phyloP scores from a whole-genome alignment of 768 basidiomycete species.

The Pleurotus eryngii region DNA sequence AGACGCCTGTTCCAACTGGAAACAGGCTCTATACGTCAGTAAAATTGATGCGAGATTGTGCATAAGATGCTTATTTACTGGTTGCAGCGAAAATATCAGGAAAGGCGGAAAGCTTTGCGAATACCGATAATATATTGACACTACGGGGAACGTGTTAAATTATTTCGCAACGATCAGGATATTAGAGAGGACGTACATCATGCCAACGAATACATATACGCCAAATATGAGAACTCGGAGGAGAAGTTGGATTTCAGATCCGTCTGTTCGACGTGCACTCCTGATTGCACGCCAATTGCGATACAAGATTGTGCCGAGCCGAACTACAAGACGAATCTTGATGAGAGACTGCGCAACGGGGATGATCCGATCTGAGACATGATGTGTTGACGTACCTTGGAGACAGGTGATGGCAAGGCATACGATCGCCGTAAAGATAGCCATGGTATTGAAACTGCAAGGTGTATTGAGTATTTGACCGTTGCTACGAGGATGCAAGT shows the following conservation, averaged over 20 bases:
- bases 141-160: conserved; percentile 11
- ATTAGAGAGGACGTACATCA: conserved; percentile 20
- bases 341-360: background rate
- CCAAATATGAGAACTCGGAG: conserved; percentile 32
- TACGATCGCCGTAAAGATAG: conserved; percentile 22
- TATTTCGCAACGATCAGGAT: background rate
- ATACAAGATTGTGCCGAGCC: conserved; percentile 25
- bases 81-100: conserved; percentile 33
- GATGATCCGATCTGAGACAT: background rate
- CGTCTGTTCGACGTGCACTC: conserved; percentile 22
- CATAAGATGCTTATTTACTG: conserved; percentile 16
- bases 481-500: background rate
- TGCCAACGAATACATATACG: conserved; percentile 28
- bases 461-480: background rate
- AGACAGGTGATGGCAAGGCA: conserved; percentile 25
- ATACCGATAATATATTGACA: conserved; percentile 25
- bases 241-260: conserved; percentile 23
- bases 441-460: conserved; percentile 18
- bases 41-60: background rate
- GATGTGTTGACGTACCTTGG: conserved; percentile 20
- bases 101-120: conserved; percentile 15
- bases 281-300: conserved; percentile 28
- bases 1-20: conserved; percentile 31
- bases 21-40: background rate
- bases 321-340: conserved; percentile 17